Evolutionary conservation across 2,329 filamentous ascomycete genomes (phyloP), one percentile per base, ranked within the genome.

Genomic region (Teratosphaeria gauchensis): DNA sequence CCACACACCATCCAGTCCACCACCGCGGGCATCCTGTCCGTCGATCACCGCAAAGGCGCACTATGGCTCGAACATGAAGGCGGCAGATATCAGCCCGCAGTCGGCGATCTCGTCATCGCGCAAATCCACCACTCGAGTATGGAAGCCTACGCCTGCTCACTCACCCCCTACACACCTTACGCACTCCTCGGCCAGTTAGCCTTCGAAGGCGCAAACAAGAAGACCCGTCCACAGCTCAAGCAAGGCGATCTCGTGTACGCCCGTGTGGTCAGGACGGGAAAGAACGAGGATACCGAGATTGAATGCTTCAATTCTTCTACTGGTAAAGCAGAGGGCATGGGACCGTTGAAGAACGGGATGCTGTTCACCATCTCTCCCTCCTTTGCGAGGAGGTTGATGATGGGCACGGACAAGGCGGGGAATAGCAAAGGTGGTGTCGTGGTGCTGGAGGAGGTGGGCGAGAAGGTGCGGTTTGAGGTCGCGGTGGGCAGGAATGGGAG

Each of bases 141-240:
- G 59, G 94, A 97, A 66, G 82, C 83, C 71, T 96, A 89, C 80
- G 86, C 88, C 73, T 91, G 91, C 72, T 80, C 82, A 65, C 80
- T 97, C 56, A 87, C 89, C 31, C 80, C 82, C 8, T 77, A 84
- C 68, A 82, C 81, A 5, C 75, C 80, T 0, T 74, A 76, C 61
- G 90, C 89, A 0, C 78, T 89, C 19, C 84, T 97, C 0, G 90
- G 89, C 0, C 89, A 95, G 65, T 81, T 97, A 21, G 84, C 91
- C n/a, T 99, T 99, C 72, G 92, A 97, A 74, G 85, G 86, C 63
- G 94, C 91, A 19, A 90, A 88, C 52, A 94, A 92, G 74, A 97
- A 97, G 77, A 96, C 90, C 2, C 82, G 92, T 1, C 94, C 94
- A 0, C 81, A 89, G 63, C 82, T 97, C 51, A 78, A 80, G 31